phyloP scores from a whole-genome alignment of 192 early-diverging fungal genomes.

The Backusella tarrabulga region DNA sequence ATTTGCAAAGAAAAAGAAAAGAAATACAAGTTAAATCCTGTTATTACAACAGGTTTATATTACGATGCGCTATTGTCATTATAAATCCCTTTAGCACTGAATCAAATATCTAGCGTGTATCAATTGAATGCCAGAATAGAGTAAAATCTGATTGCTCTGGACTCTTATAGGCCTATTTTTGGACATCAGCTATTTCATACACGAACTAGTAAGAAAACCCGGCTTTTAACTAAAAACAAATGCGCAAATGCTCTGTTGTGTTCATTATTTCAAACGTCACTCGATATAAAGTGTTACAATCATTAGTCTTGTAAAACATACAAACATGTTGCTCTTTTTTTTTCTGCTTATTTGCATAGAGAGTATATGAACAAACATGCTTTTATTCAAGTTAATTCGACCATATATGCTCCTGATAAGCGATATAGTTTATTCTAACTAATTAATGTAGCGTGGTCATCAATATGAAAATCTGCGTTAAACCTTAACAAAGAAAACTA shows the following conservation, averaged over 20 bases:
- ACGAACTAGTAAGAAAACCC: background rate
- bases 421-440: background rate
- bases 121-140: slow-evolving; percentile 2
- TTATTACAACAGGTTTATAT: background rate
- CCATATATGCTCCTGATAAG: too few species aligned
- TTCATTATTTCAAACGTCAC: too few species aligned
- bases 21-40: background rate
- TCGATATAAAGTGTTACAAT: too few species aligned
- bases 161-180: background rate
- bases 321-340: too few species aligned
- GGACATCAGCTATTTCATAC: background rate
- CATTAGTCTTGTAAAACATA: too few species aligned
- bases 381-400: too few species aligned
- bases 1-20: background rate
- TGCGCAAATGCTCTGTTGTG: background rate
- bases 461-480: background rate
- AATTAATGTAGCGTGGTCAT: background rate
- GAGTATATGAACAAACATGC: too few species aligned
- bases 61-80: background rate
- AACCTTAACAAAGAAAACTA: background rate
- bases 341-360: too few species aligned
- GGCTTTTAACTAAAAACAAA: background rate
- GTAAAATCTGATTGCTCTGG: background rate
- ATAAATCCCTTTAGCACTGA: background rate
- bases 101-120: background rate